Evolutionary conservation across 2,329 filamentous ascomycete species (phyloP).

Genomic region (Penicillium sp.): DNA sequence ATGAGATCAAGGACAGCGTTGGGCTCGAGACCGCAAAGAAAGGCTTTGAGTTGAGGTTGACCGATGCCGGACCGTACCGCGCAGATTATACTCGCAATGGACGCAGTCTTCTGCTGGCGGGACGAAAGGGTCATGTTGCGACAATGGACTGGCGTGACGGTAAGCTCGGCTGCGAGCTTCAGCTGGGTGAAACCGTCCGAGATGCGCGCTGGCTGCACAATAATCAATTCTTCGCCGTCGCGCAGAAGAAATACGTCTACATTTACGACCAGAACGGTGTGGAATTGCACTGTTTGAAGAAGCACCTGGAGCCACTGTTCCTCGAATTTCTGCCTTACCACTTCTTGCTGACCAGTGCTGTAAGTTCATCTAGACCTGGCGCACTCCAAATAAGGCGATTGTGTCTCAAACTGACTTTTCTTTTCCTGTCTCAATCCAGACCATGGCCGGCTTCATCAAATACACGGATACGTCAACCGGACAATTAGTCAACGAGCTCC

Average conservation of each 20-base stretch:
- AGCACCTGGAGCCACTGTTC: conserved; percentile 83
- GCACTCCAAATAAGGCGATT: not conserved
- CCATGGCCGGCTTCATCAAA: conserved; percentile 72
- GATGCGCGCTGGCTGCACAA: conserved; percentile 92
- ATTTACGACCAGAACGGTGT: conserved; percentile 91
- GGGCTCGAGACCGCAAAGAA: conserved; percentile 83
- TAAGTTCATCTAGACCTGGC: conserved; percentile 40
- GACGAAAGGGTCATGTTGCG: conserved; percentile 88
- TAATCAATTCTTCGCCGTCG: conserved; percentile 85
- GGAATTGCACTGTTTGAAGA: conserved; percentile 84
- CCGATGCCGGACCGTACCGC: conserved; percentile 76
- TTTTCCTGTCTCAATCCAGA: conserved; percentile 43
- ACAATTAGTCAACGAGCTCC: conserved; percentile 75
- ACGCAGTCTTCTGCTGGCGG: conserved; percentile 74
- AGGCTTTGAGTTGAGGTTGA: conserved; percentile 80
- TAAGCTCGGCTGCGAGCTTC: conserved; percentile 83
- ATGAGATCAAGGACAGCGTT: conserved; percentile 70
- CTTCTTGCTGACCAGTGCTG: conserved; percentile 81
- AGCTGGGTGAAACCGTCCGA: conserved; percentile 82
- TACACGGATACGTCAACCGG: conserved; percentile 96
- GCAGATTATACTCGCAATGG: conserved; percentile 89
- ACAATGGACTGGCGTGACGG: conserved; percentile 95
- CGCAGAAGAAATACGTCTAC: conserved; percentile 94
- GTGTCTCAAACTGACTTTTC: not conserved
- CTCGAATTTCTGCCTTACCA: conserved; percentile 97